These are phyloP conservation scores for Lachnellula suecica DNA, from an alignment of 2,329 filamentous ascomycete species.

Conservation along the genomic window DNA sequence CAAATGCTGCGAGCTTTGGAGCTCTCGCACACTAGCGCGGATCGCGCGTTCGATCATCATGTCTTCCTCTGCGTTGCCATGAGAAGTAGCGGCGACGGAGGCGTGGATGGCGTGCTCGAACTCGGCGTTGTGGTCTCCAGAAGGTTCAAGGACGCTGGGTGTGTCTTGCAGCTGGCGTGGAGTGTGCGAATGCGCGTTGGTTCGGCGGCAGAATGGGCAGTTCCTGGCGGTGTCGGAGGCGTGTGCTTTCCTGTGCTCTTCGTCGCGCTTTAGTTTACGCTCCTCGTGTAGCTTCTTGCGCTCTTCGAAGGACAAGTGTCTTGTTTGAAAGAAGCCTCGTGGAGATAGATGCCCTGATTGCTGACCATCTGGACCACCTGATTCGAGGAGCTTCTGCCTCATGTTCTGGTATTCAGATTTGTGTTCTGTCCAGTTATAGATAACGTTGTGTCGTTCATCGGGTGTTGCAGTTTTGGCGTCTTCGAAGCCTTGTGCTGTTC, in stretches of 20 bases:
- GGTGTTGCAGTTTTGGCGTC: slow-evolving; percentile 55
- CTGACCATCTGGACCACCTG: slow-evolving; percentile 27
- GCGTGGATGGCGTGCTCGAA: slow-evolving; percentile 71
- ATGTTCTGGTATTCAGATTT: slow-evolving; percentile 37
- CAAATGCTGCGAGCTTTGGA: slow-evolving; percentile 38
- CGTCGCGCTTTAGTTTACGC: slow-evolving; percentile 38
- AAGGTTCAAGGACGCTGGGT: slow-evolving; percentile 8
- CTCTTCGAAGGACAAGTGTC: slow-evolving; percentile 49
- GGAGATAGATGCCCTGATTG: slow-evolving; percentile 23
- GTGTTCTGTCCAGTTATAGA: slow-evolving; percentile 51
- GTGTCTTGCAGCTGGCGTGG: slow-evolving; percentile 18
- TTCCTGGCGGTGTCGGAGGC: slow-evolving; percentile 10
- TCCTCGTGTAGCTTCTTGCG: slow-evolving; percentile 49
- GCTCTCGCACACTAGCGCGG: slow-evolving; percentile 65
- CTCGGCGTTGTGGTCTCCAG: slow-evolving; percentile 50
- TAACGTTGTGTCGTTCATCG: slow-evolving; percentile 63
- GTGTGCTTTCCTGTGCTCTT: slow-evolving; percentile 25
- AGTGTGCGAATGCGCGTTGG: slow-evolving; percentile 21
- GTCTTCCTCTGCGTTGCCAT: slow-evolving; percentile 69
- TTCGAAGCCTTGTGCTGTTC: slow-evolving; percentile 72
- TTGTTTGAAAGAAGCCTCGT: slow-evolving; percentile 49
- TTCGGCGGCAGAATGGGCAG: slow-evolving; percentile 27
- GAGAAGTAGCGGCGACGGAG: slow-evolving; percentile 69
- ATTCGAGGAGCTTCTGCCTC: slow-evolving; percentile 34
- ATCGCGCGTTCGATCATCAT: slow-evolving; percentile 71